phyloP scores from a whole-genome alignment of 176 grass and related monocot genomes.

The Oryza nivara region DNA sequence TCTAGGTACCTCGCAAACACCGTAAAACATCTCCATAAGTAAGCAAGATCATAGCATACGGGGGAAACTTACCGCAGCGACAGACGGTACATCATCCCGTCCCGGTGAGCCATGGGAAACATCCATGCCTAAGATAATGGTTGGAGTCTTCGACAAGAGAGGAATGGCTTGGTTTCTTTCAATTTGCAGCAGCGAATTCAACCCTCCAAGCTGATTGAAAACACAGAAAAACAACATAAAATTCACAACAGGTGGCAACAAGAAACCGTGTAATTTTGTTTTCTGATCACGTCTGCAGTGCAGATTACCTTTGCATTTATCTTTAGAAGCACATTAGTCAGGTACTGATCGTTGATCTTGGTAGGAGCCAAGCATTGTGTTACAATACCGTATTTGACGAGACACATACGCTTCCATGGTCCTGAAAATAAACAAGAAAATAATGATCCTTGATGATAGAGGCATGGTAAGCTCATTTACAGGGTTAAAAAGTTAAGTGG shows the following conservation, averaged over 20 bases:
- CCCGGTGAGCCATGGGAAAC: conserved; percentile 65
- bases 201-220: conserved; percentile 54
- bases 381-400: conserved; percentile 42
- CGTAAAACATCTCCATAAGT: too few relatives aligned
- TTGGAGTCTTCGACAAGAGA: conserved; percentile 41
- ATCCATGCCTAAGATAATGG: conserved; percentile 83
- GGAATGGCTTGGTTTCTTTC: conserved; percentile 50
- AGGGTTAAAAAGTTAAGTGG: not conserved
- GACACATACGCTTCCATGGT: conserved; percentile 66
- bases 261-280: not conserved
- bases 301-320: conserved; percentile 72
- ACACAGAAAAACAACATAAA: not conserved
- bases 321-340: conserved; percentile 66
- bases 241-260: not conserved
- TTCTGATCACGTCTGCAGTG: not conserved
- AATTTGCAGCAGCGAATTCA: conserved; percentile 62
- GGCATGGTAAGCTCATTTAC: not conserved
- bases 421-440: conserved; percentile 32
- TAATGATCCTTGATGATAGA: not conserved
- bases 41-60: too few relatives aligned
- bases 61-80: too few relatives aligned
- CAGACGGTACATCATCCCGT: conserved; percentile 3
- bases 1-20: too few relatives aligned
- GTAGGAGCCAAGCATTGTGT: not conserved
- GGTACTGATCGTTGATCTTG: conserved; percentile 11